Percentiles rank a stretch among this genome's conserved stretches.
Conservation (phyloP, 2,329 filamentous ascomycete genomes). For the Stenocarpella maydis region DNA sequence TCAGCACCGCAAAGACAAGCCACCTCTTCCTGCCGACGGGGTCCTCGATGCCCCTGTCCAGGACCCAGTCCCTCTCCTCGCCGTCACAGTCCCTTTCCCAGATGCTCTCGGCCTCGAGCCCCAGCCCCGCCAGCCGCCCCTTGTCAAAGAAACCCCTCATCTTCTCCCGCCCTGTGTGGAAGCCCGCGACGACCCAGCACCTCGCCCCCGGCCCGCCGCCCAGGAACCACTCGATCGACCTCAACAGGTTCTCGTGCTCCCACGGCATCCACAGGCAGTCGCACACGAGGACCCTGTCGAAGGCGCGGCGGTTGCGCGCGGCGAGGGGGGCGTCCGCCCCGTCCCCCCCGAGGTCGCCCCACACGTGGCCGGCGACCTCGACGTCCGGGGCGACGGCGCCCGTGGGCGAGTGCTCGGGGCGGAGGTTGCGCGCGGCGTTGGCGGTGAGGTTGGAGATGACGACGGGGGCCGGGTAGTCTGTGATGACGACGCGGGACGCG, state of each 20-base stretch:
- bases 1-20: slow-evolving; percentile 68
- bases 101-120: slow-evolving; percentile 69
- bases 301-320: slow-evolving; percentile 47
- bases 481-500: slow-evolving; percentile 62
- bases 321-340: slow-evolving; percentile 35
- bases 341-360: slow-evolving; percentile 66
- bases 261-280: slow-evolving; percentile 81
- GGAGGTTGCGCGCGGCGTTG: slow-evolving; percentile 65
- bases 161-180: slow-evolving; percentile 74
- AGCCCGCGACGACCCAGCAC: slow-evolving; percentile 73
- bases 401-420: slow-evolving; percentile 44
- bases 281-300: slow-evolving; percentile 71
- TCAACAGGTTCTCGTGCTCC: slow-evolving; percentile 72
- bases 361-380: slow-evolving; percentile 67
- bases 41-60: slow-evolving; percentile 69
- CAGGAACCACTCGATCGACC: slow-evolving; percentile 71
- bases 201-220: slow-evolving; percentile 52
- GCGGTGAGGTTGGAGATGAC: slow-evolving; percentile 65
- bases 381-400: slow-evolving; percentile 41
- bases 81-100: slow-evolving; percentile 76
- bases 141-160: slow-evolving; percentile 71
- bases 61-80: slow-evolving; percentile 66
- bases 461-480: slow-evolving; percentile 71
- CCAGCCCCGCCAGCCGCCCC: slow-evolving; percentile 53
- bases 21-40: slow-evolving; percentile 71